phyloP scores from a whole-genome alignment of 139 green algal species.

The Chlorella vulgaris region DNA sequence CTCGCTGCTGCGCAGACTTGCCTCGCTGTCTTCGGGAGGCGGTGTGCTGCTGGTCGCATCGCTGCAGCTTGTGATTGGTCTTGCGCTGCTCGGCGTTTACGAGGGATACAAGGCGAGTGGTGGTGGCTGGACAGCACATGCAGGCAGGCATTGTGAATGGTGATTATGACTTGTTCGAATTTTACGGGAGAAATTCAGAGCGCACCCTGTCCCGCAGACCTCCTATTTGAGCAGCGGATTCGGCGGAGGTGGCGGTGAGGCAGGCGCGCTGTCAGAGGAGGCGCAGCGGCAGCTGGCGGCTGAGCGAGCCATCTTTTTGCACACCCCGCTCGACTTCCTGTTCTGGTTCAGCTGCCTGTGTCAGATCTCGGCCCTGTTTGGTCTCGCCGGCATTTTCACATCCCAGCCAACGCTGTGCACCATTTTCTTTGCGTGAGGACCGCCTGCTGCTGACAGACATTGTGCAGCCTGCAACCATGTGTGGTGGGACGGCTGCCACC shows the following conservation, averaged over 20 bases:
- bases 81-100: background rate
- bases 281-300: background rate
- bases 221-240: slow-evolving; percentile 22
- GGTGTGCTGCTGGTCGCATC: background rate
- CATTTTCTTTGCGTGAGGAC: slow-evolving; percentile 64
- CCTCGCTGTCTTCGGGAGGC: background rate
- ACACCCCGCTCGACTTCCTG: slow-evolving; percentile 48
- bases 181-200: too few species aligned
- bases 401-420: slow-evolving; percentile 58
- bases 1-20: background rate
- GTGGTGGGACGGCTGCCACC: too few species aligned
- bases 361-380: slow-evolving; percentile 72
- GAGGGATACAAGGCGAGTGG: slow-evolving; percentile 26
- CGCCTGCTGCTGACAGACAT: background rate
- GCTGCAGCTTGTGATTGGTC: background rate
- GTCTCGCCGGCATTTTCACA: slow-evolving; percentile 74
- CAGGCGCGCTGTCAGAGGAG: background rate
- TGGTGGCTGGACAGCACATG: too few species aligned
- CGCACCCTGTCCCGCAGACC: slow-evolving; percentile 3
- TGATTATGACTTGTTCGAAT: too few species aligned
- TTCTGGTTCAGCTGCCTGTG: slow-evolving; percentile 61
- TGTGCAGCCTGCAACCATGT: background rate
- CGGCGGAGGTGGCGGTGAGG: background rate
- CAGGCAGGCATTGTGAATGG: too few species aligned
- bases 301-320: slow-evolving; percentile 24